A percentile compares a stretch with the other conserved stretches of the same genome.
Evolutionary conservation across 1,284 basidiomycete genomes (phyloP).

Genomic region (Apiotrichum domesticum): DNA sequence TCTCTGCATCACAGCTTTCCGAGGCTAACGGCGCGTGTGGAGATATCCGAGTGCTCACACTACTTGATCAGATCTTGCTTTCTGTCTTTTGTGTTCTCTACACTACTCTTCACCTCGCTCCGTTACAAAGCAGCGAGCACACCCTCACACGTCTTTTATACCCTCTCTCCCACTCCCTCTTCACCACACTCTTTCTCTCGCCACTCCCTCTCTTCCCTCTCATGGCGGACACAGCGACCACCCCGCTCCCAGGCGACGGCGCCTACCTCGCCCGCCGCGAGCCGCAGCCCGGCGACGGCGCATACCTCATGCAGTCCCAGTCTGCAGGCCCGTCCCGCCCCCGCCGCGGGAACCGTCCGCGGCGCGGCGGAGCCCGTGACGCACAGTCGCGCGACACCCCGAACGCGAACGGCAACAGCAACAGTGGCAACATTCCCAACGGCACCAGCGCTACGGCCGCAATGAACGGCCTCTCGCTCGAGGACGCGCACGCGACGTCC

Average conservation of each 20-base stretch:
- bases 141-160: too few species aligned
- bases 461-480: background rate
- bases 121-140: too few species aligned
- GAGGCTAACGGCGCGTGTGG: too few species aligned
- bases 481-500: background rate
- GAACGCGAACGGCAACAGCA: background rate
- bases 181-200: too few species aligned
- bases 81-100: too few species aligned
- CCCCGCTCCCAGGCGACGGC: slow-evolving; percentile 17
- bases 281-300: slow-evolving; percentile 20
- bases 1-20: too few species aligned
- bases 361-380: background rate
- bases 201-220: too few species aligned
- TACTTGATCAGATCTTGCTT: too few species aligned
- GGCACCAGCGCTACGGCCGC: background rate
- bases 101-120: too few species aligned
- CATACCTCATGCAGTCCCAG: slow-evolving; percentile 8
- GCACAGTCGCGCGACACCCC: too few species aligned
- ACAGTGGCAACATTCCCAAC: background rate
- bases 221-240: slow-evolving; percentile 1
- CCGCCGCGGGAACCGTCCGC: background rate
- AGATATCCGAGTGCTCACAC: too few species aligned
- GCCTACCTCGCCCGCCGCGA: slow-evolving; percentile 15
- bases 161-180: too few species aligned
- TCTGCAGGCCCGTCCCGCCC: background rate